These are phyloP conservation scores for Aquilaria sinensis DNA, from an alignment of 345 rosid genomes.

Conservation along the genomic window DNA sequence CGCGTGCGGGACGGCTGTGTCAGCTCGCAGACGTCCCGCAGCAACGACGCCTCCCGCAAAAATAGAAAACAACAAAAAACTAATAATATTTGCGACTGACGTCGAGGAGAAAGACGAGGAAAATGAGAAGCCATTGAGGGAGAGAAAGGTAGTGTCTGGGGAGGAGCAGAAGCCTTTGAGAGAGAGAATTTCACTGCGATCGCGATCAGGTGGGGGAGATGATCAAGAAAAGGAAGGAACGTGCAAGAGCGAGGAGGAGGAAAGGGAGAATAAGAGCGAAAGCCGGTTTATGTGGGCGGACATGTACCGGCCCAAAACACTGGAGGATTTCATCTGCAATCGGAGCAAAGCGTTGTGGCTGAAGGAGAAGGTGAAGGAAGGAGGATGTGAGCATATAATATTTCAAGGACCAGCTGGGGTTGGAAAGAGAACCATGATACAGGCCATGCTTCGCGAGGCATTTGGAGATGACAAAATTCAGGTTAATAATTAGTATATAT, in stretches of 20 bases:
- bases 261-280: not conserved
- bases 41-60: not conserved
- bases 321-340: constrained; percentile 54
- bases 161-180: constrained; percentile 10
- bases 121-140: constrained; percentile 64
- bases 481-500: constrained; percentile 10
- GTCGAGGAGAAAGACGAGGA: not conserved
- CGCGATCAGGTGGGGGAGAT: not conserved
- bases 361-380: constrained; percentile 27
- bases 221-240: not conserved
- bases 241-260: constrained; percentile 7
- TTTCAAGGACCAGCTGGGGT: constrained; percentile 60
- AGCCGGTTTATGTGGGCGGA: constrained; percentile 34
- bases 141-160: constrained; percentile 23
- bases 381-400: constrained; percentile 34
- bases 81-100: too few species aligned
- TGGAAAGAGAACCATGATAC: constrained; percentile 62
- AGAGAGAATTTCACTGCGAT: not conserved
- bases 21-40: not conserved
- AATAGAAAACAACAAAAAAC: not conserved
- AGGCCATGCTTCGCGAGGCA: constrained; percentile 49
- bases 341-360: constrained; percentile 30
- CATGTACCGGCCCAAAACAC: constrained; percentile 38
- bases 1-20: constrained; percentile 5
- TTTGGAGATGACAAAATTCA: constrained; percentile 38